These are phyloP conservation scores for Metschnikowia sp. DNA, from an alignment of 805 yeast genomes.

Conservation along the genomic window DNA sequence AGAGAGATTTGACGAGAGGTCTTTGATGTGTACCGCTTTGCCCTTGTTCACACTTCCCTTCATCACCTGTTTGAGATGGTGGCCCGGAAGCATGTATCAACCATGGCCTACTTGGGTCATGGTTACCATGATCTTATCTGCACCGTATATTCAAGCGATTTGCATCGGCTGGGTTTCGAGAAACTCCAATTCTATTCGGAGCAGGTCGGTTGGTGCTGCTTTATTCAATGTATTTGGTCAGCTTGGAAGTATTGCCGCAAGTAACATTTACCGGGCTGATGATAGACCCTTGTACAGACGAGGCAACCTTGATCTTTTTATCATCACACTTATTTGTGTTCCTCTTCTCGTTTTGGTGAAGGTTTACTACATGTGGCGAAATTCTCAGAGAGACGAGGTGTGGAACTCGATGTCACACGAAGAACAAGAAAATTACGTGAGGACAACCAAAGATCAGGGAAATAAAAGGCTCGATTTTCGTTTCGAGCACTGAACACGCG, in stretches of 20 bases:
- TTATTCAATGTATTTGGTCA: conserved; percentile 64
- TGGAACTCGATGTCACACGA: conserved; percentile 53
- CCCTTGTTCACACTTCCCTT: conserved; percentile 28
- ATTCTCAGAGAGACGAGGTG: conserved; percentile 37
- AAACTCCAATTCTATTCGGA: conserved; percentile 57
- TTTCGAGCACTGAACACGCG: conserved; percentile 24
- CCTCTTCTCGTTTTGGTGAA: conserved; percentile 25
- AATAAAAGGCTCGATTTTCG: conserved; percentile 53
- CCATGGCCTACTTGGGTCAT: conserved; percentile 43
- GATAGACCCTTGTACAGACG: conserved; percentile 59
- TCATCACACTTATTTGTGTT: conserved; percentile 27
- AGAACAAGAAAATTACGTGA: conserved; percentile 47
- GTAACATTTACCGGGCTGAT: conserved; percentile 53
- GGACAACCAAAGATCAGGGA: conserved; percentile 48
- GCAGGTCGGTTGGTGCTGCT: conserved; percentile 63
- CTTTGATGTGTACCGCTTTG: conserved; percentile 19
- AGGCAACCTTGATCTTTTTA: conserved; percentile 47
- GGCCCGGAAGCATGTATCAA: conserved; percentile 38
- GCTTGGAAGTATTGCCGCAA: conserved; percentile 50
- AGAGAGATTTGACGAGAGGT: conserved; percentile 21
- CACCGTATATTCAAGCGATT: conserved; percentile 51
- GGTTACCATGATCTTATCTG: conserved; percentile 36
- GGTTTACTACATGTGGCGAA: conserved; percentile 39
- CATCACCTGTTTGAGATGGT: conserved; percentile 34
- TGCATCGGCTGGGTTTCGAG: conserved; percentile 59